A percentile compares a stretch with the other conserved stretches of the same genome.
Evolutionary conservation across 108 stramenopile species (phyloP).

Genomic region (Nitzschia sp.): DNA sequence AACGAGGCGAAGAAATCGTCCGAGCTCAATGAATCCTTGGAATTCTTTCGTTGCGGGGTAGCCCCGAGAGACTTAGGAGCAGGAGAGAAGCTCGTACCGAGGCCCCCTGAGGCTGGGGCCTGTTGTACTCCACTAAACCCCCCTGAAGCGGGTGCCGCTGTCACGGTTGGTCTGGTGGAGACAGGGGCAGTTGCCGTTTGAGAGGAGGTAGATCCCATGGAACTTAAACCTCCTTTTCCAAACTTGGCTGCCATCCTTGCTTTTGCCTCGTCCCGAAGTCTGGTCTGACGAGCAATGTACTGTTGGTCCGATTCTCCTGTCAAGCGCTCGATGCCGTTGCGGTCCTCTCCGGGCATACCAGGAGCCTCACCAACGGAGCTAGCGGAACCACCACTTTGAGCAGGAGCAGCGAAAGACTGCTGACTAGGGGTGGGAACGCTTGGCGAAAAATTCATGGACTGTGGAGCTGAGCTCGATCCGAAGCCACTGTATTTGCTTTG

Average conservation of each 20-base stretch:
- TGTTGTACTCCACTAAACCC: constrained; percentile 18
- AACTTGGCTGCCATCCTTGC: constrained; percentile 88
- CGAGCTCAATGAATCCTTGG: constrained; percentile 20
- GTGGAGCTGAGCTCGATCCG: constrained; percentile 43
- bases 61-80: constrained; percentile 32
- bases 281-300: constrained; percentile 86
- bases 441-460: constrained; percentile 1
- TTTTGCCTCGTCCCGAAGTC: constrained; percentile 79
- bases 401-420: neutral
- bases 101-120: constrained; percentile 16
- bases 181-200: constrained; percentile 12
- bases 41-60: constrained; percentile 4
- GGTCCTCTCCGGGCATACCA: constrained; percentile 75
- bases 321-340: constrained; percentile 82
- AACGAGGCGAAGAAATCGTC: constrained; percentile 86
- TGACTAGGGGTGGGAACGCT: neutral
- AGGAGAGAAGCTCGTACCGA: neutral
- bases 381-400: neutral
- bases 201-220: constrained; percentile 21
- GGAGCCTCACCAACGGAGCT: constrained; percentile 44
- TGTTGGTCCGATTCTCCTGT: constrained; percentile 89
- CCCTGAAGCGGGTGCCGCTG: constrained; percentile 36
- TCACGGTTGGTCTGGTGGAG: constrained; percentile 20
- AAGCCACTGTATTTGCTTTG: constrained; percentile 80
- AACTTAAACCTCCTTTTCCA: constrained; percentile 58